phyloP scores from a whole-genome alignment of 805 yeast genomes.

The Starmerella vaccinii region DNA sequence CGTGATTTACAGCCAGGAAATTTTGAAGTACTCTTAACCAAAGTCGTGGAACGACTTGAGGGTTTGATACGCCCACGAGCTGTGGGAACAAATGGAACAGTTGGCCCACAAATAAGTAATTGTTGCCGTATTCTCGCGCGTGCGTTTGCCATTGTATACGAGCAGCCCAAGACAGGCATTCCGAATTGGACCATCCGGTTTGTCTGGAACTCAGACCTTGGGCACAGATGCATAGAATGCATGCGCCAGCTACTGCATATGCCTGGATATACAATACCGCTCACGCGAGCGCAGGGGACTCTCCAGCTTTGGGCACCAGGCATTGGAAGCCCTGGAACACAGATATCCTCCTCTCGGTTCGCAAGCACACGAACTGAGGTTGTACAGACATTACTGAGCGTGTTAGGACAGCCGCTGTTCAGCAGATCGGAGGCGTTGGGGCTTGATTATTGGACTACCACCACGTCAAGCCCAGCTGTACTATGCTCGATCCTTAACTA shows the following conservation, averaged over 20 bases:
- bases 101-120: slow-evolving; percentile 40
- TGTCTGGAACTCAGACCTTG: slow-evolving; percentile 23
- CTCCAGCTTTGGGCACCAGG: slow-evolving; percentile 68
- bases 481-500: slow-evolving; percentile 63
- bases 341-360: slow-evolving; percentile 29
- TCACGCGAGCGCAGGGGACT: slow-evolving; percentile 1
- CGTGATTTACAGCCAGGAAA: slow-evolving; percentile 49
- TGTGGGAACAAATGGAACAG: slow-evolving; percentile 23
- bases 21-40: slow-evolving; percentile 44
- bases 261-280: slow-evolving; percentile 45
- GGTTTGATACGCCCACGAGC: slow-evolving; percentile 26
- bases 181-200: slow-evolving; percentile 25
- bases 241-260: slow-evolving; percentile 44
- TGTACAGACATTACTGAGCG: slow-evolving; percentile 47
- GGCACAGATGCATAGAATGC: slow-evolving; percentile 31
- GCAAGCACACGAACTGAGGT: slow-evolving; percentile 63
- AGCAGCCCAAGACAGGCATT: slow-evolving; percentile 30
- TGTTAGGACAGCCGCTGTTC: slow-evolving; percentile 57
- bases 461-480: slow-evolving; percentile 42
- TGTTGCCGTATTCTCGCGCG: slow-evolving; percentile 57
- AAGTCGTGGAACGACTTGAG: slow-evolving; percentile 32
- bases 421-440: slow-evolving; percentile 34
- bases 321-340: slow-evolving; percentile 39
- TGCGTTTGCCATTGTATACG: slow-evolving; percentile 58
- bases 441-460: slow-evolving; percentile 47